phyloP scores from a whole-genome alignment of 2,329 filamentous ascomycete genomes.

The Catunica adiposa region DNA sequence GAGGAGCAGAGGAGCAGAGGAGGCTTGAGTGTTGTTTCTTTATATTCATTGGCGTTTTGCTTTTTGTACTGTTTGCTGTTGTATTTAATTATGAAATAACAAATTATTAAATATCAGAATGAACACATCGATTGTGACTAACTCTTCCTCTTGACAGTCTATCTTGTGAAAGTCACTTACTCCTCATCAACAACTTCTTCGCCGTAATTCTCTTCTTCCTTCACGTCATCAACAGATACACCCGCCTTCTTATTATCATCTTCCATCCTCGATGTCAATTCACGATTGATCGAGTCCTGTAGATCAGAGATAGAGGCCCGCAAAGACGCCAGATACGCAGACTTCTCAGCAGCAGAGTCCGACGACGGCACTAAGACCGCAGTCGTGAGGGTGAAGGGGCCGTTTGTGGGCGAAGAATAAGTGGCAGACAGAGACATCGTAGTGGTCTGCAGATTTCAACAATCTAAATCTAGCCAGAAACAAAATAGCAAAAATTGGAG shows the following conservation, averaged over 20 bases:
- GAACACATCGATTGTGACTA: too few relatives aligned
- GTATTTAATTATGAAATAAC: too few relatives aligned
- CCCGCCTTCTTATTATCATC: constrained; percentile 39
- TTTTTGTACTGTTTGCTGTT: background rate
- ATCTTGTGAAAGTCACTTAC: background rate
- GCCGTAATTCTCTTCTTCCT: constrained; percentile 66
- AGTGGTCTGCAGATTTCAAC: background rate
- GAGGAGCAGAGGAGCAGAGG: background rate
- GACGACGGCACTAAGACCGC: constrained; percentile 22
- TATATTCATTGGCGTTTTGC: background rate
- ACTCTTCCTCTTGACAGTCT: too few relatives aligned
- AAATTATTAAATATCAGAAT: too few relatives aligned
- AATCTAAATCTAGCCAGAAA: background rate
- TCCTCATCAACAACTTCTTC: constrained; percentile 57
- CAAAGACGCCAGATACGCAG: constrained; percentile 41
- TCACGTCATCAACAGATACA: constrained; percentile 31
- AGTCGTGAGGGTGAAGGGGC: constrained; percentile 28
- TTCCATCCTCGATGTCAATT: constrained; percentile 59
- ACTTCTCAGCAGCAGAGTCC: constrained; percentile 32
- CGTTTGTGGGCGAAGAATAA: constrained; percentile 37
- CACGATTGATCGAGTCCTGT: constrained; percentile 52
- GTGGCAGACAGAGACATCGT: constrained; percentile 6
- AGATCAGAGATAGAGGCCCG: constrained; percentile 38
- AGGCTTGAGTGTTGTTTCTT: background rate
- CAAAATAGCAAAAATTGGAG: too few relatives aligned